Conservation (phyloP, 2,329 filamentous ascomycete species). For the Chaetomiaceae sp. region DNA sequence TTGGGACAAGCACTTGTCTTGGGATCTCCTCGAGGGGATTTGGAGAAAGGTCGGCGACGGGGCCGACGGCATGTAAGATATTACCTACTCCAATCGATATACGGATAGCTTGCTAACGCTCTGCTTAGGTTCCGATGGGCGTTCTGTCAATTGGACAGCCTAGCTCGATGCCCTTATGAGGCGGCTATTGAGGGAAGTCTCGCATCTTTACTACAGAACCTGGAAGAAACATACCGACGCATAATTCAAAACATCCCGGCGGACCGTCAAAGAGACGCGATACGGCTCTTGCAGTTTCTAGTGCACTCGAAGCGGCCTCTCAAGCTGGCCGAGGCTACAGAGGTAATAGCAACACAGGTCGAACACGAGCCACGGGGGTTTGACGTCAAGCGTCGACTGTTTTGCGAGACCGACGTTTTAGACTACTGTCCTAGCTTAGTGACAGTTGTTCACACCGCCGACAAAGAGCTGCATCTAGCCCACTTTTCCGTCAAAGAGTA, state of each 20-base stretch:
- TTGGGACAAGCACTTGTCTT: not conserved
- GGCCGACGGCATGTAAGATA: slow-evolving; percentile 5
- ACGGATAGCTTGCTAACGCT: not conserved
- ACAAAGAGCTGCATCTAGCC: not conserved
- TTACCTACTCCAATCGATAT: not conserved
- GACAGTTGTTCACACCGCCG: not conserved
- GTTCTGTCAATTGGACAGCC: not conserved
- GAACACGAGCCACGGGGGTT: not conserved
- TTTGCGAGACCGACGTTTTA: not conserved
- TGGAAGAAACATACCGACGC: slow-evolving; percentile 1
- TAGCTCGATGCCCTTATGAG: not conserved
- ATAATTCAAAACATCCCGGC: slow-evolving; percentile 4
- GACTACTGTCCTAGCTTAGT: not conserved
- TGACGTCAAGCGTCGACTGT: slow-evolving; percentile 1
- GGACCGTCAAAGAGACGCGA: not conserved
- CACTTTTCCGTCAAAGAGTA: slow-evolving; percentile 9
- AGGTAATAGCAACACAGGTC: slow-evolving; percentile 1
- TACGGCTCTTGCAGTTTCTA: slow-evolving; percentile 5
- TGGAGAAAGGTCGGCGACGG: not conserved
- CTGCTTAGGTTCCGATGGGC: slow-evolving; percentile 5
- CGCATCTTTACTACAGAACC: not conserved
- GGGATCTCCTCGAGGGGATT: not conserved
- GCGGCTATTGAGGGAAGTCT: not conserved
- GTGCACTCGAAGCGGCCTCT: not conserved
- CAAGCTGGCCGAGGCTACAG: not conserved